Evolutionary conservation across 371 early-diverging fungal species (phyloP).

Genomic region (Mortierella sp.): DNA sequence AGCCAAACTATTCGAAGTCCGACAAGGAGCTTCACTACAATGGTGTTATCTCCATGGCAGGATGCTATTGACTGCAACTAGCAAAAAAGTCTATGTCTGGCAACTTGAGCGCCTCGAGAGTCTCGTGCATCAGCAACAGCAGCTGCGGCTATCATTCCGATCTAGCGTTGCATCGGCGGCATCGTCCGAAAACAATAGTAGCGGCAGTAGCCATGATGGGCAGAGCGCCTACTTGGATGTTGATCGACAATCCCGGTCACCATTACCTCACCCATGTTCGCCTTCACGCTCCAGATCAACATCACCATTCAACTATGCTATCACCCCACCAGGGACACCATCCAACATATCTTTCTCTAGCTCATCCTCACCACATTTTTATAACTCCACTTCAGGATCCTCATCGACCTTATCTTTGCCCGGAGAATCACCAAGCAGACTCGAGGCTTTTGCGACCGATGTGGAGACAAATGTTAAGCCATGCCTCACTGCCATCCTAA

Average conservation of each 20-base stretch:
- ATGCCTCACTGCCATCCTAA: slow-evolving; percentile 36
- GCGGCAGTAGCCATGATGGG: not conserved
- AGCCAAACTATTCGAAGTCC: slow-evolving; percentile 39
- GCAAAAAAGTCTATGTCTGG: slow-evolving; percentile 51
- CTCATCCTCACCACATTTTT: slow-evolving; percentile 18
- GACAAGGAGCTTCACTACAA: slow-evolving; percentile 32
- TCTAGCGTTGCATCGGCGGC: not conserved
- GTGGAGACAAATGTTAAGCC: slow-evolving; percentile 44
- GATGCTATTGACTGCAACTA: slow-evolving; percentile 40
- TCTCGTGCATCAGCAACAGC: slow-evolving; percentile 19
- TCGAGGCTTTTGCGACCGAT: not conserved
- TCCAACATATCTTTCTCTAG: not conserved
- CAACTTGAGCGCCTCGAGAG: slow-evolving; percentile 40
- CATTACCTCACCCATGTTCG: not conserved
- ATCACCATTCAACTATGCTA: not conserved
- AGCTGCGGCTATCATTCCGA: not conserved
- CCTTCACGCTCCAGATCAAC: slow-evolving; percentile 3
- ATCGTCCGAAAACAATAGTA: not conserved
- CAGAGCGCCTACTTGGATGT: not conserved
- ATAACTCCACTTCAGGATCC: not conserved
- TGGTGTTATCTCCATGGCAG: slow-evolving; percentile 36
- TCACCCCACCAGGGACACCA: not conserved
- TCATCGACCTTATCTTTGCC: not conserved
- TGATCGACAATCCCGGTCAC: slow-evolving; percentile 9
- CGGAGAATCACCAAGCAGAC: not conserved